Evolutionary conservation across 2,329 filamentous ascomycete species (phyloP), one percentile per base, ranked within the genome.

Genomic region (Pseudogymnoascus sp.): DNA sequence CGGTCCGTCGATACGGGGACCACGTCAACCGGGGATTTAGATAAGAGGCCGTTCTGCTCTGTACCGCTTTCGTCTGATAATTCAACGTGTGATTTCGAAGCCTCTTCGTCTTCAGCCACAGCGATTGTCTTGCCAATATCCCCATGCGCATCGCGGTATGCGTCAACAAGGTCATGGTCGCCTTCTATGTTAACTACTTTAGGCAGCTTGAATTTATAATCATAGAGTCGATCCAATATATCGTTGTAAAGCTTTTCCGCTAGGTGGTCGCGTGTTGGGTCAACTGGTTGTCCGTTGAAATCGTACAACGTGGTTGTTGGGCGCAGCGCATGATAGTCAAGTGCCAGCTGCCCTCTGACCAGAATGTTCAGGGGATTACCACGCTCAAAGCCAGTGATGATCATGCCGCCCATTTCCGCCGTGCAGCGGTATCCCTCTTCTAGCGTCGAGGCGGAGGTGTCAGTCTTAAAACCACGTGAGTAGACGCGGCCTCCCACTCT

Each of bases 321-420:
- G 68, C 86, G 87, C 65, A 99, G 80, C 23, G 88, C 81, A 74
- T 97, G 91, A 73, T 96, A 97, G 14, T 87, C 87, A 18, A 99
- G 82, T 26, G 89, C 90, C 60, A 99, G 82, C 75, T 99, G 96
- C 14, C 91, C 93, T 68, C 95, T 87, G 64, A 99, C 87, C 65
- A 99, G 86, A 60, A 93, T 85, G 73, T 97, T 96, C 69, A 99
- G 78, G 4, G 95, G 95, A 70, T 99, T 99, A 16, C 96, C 96
- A 68, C 91, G 86, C 68, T 97, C 92, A 73, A 97, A 99, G 0
- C 95, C 95, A 36, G 96, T 97, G 66, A 99, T 92, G 65, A 99
- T 97, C 81, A 99, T 96, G 63, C 93, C 95, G 29, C 95, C 95
- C 87, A 97, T 96, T 74, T 99, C 95, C 34, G 91, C 95, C 18